These are phyloP conservation scores for Myrica gale DNA, from an alignment of 306 rosid genomes.

Conservation along the genomic window DNA sequence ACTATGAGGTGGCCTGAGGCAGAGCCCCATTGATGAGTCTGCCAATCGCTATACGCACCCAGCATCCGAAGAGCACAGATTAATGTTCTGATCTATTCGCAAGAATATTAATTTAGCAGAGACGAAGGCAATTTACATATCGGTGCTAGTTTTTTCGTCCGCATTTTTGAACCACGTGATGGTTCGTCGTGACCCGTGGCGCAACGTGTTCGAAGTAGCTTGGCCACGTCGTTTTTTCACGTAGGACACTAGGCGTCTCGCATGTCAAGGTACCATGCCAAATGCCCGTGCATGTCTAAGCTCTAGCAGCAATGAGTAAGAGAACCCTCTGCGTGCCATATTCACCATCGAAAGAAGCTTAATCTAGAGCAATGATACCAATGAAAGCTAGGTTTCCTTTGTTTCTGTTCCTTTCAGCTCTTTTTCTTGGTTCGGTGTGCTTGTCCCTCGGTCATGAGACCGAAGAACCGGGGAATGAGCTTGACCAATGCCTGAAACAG, in stretches of 20 bases:
- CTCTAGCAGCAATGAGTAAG: conserved; percentile 9
- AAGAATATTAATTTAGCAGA: not conserved
- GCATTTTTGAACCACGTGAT: conserved; percentile 14
- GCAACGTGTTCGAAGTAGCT: not conserved
- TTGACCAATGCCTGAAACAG: too few species aligned
- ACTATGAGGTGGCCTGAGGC: not conserved
- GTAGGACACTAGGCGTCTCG: conserved; percentile 38
- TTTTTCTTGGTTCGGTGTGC: conserved; percentile 9
- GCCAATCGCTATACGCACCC: not conserved
- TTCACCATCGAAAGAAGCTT: not conserved
- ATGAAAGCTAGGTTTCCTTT: conserved; percentile 9
- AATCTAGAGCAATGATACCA: not conserved
- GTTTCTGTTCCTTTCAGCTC: conserved; percentile 13
- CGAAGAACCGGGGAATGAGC: not conserved
- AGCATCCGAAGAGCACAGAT: not conserved
- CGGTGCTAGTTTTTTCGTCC: not conserved
- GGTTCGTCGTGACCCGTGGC: not conserved
- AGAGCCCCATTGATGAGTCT: not conserved
- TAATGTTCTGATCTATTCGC: not conserved
- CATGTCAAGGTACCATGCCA: conserved; percentile 32
- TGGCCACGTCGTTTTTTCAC: conserved; percentile 23
- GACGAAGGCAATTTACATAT: not conserved
- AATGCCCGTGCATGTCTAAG: not conserved
- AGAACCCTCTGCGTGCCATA: too few species aligned
- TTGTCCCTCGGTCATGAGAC: not conserved